Percentiles rank a stretch among this genome's conserved stretches.
These are phyloP conservation scores for Sporothrix dimorphospora DNA, from an alignment of 2,329 filamentous ascomycete genomes.

Conservation along the genomic window DNA sequence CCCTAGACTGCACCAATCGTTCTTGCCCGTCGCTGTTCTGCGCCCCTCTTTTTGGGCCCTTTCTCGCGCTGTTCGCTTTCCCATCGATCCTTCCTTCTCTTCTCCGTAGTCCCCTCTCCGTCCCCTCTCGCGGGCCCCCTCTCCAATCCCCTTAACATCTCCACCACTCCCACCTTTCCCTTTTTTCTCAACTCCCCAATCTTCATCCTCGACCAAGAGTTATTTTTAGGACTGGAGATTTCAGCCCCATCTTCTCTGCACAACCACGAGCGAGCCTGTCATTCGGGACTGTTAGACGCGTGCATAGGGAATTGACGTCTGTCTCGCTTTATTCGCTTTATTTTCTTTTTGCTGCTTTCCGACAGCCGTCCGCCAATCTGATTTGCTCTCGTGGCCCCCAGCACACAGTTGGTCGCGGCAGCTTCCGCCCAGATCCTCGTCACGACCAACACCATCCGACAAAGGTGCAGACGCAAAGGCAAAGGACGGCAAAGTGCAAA, in stretches of 20 bases:
- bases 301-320: conserved; percentile 4
- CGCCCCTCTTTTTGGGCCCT: neutral
- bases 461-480: conserved; percentile 3
- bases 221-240: conserved; percentile 34
- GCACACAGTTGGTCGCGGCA: conserved; percentile 12
- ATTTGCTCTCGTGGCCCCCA: conserved; percentile 13
- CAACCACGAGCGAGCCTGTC: conserved; percentile 25
- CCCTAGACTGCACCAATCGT: conserved; percentile 5
- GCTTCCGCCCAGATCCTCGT: conserved; percentile 20
- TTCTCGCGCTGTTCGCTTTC: neutral
- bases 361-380: conserved; percentile 2
- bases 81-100: neutral
- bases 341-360: neutral
- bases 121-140: neutral
- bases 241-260: conserved; percentile 33
- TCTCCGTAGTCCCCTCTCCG: too few species aligned
- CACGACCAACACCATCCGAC: neutral
- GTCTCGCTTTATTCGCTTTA: conserved; percentile 12
- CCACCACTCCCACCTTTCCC: conserved; percentile 25
- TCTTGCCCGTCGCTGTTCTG: neutral
- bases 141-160: conserved; percentile 23
- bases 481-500: neutral
- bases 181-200: conserved; percentile 24
- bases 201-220: conserved; percentile 27
- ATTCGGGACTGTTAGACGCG: conserved; percentile 24